These are phyloP conservation scores for Stachybotrys chlorohalonatus DNA, from an alignment of 2,329 filamentous ascomycete species.

Conservation along the genomic window DNA sequence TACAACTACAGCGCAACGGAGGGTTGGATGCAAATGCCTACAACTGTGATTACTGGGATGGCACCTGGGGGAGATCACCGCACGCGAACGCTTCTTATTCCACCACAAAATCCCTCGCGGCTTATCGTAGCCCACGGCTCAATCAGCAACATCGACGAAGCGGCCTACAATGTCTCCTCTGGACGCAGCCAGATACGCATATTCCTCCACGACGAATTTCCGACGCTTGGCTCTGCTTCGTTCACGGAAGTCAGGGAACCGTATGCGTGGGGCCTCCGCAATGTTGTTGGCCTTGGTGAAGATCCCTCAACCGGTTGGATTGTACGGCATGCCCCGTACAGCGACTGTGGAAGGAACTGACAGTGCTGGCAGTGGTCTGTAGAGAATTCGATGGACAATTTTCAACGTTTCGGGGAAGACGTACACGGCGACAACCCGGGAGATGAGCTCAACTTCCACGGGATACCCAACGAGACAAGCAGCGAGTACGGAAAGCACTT, in stretches of 20 bases:
- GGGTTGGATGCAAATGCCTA: constrained; percentile 32
- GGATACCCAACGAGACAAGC: constrained; percentile 32
- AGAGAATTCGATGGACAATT: constrained; percentile 58
- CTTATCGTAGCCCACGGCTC: constrained; percentile 56
- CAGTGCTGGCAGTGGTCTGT: constrained; percentile 34
- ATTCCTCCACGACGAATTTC: constrained; percentile 20
- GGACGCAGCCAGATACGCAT: constrained; percentile 55
- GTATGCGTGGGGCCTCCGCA: constrained; percentile 56
- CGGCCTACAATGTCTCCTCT: constrained; percentile 34
- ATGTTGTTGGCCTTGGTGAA: constrained; percentile 59
- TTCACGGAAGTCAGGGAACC: constrained; percentile 35
- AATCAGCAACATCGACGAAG: constrained; percentile 45
- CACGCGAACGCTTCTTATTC: constrained; percentile 55
- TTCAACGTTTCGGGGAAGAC: constrained; percentile 43
- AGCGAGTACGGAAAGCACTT: constrained; percentile 36
- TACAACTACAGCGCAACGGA: constrained; percentile 49
- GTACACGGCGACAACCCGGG: constrained; percentile 60
- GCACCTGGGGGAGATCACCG: constrained; percentile 39
- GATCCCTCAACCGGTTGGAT: constrained; percentile 38
- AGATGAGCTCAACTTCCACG: constrained; percentile 64
- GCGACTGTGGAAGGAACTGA: background rate
- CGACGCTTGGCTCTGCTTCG: constrained; percentile 16
- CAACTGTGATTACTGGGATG: constrained; percentile 49
- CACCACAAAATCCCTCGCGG: constrained; percentile 36
- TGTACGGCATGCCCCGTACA: constrained; percentile 5